These are phyloP conservation scores for Lipomyces yarrowii DNA, from an alignment of 1,139 yeast genomes.

Conservation along the genomic window DNA sequence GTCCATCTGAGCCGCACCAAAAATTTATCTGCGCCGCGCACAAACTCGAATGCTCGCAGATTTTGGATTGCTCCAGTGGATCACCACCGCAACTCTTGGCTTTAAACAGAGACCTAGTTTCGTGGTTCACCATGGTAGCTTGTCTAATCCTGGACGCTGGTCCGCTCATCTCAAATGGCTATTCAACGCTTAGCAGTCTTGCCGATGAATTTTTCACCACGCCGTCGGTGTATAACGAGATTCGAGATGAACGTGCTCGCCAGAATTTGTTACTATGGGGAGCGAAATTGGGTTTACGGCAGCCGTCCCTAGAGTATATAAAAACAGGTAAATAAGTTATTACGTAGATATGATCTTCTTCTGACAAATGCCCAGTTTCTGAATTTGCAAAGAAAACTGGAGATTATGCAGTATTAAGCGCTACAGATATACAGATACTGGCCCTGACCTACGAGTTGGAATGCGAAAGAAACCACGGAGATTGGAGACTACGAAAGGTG, in stretches of 20 bases:
- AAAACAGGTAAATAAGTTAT: slow-evolving; percentile 18
- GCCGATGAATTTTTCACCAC: slow-evolving; percentile 80
- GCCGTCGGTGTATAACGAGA: slow-evolving; percentile 86
- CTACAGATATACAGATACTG: slow-evolving; percentile 87
- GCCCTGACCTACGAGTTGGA: slow-evolving; percentile 92
- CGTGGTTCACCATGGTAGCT: neutral
- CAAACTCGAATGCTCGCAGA: neutral
- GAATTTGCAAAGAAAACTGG: slow-evolving; percentile 84
- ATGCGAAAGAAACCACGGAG: slow-evolving; percentile 66
- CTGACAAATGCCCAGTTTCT: slow-evolving; percentile 14
- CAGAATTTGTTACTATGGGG: slow-evolving; percentile 78
- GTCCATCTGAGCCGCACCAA: neutral
- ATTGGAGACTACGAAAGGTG: slow-evolving; percentile 63
- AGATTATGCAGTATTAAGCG: slow-evolving; percentile 82
- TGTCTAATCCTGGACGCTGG: slow-evolving; percentile 85
- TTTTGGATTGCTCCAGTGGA: neutral
- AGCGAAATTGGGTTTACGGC: slow-evolving; percentile 56
- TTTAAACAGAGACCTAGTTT: neutral
- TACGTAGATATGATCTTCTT: no score
- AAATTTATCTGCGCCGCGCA: neutral
- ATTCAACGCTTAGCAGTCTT: slow-evolving; percentile 50
- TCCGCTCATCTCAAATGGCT: slow-evolving; percentile 85
- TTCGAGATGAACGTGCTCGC: slow-evolving; percentile 83
- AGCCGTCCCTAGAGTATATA: slow-evolving; percentile 69
- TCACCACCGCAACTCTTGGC: neutral